These are phyloP conservation scores for Nakaseomyces bracarensis DNA, from an alignment of 1,139 yeast genomes.

Conservation along the genomic window DNA sequence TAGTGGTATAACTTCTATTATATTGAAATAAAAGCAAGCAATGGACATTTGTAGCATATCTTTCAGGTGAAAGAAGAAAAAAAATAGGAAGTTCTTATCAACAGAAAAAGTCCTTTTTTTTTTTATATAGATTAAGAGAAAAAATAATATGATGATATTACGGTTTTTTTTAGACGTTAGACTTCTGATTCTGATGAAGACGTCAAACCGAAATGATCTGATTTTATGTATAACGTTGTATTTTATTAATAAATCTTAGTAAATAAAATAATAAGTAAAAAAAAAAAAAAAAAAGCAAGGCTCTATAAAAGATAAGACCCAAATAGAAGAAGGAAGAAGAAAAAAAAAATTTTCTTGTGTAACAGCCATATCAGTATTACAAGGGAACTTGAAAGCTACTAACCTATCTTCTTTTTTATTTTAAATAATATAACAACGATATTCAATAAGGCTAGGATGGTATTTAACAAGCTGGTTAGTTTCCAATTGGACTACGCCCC, in stretches of 20 bases:
- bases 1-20: not conserved
- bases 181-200: slow-evolving; percentile 29
- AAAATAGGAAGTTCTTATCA: not conserved
- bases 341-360: no score
- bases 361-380: no score
- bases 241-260: no score
- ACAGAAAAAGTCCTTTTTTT: slow-evolving; percentile 6
- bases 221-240: not conserved
- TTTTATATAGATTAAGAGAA: slow-evolving; percentile 7
- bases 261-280: no score
- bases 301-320: no score
- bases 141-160: slow-evolving; percentile 25
- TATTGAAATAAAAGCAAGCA: no score
- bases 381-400: no score
- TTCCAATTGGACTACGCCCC: slow-evolving; percentile 33
- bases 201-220: slow-evolving; percentile 21
- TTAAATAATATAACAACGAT: not conserved
- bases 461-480: slow-evolving; percentile 26
- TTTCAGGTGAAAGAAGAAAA: not conserved
- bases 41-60: no score
- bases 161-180: slow-evolving; percentile 32
- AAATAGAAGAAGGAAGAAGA: no score
- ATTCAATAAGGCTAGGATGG: slow-evolving; percentile 14
- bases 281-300: no score
- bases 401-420: no score